These are phyloP conservation scores for Bolboschoenoplectus hybrid DNA, from an alignment of 202 grass and related monocot species.

Conservation along the genomic window DNA sequence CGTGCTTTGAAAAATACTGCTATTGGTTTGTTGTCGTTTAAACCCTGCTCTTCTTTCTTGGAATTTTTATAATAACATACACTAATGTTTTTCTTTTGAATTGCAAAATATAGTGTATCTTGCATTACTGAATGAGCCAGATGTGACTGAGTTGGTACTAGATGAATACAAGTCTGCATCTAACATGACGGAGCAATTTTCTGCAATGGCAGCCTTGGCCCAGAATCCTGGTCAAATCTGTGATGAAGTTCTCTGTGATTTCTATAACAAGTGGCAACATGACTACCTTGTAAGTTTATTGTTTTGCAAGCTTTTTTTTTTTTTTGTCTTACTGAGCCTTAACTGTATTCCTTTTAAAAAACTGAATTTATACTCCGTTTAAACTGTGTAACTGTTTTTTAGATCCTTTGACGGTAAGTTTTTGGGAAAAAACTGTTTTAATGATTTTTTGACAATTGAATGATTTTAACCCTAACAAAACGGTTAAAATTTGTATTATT, in stretches of 20 bases:
- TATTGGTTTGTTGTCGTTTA: conserved; percentile 61
- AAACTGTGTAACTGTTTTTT: no score
- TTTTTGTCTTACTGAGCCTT: conserved; percentile 16
- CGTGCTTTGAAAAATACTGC: conserved; percentile 86
- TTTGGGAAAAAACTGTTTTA: no score
- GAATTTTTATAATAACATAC: conserved; percentile 15
- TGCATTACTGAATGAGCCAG: conserved; percentile 72
- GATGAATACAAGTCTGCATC: conserved; percentile 84
- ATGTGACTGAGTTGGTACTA: conserved; percentile 66
- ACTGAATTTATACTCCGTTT: no score
- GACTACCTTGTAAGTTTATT: conserved; percentile 87
- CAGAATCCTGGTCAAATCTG: conserved; percentile 88
- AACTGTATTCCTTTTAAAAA: not conserved
- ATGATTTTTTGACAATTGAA: no score
- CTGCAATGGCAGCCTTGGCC: conserved; percentile 84
- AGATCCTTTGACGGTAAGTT: no score
- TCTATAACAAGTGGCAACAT: conserved; percentile 83
- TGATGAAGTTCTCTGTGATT: conserved; percentile 83
- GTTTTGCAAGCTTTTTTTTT: not conserved
- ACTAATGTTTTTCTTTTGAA: conserved; percentile 43
- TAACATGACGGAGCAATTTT: conserved; percentile 99
- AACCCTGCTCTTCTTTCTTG: conserved; percentile 1
- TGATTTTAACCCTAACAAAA: no score
- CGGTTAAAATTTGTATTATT: no score
- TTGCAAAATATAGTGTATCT: conserved; percentile 69